phyloP scores from a whole-genome alignment of 2,329 filamentous ascomycete genomes.

The Monilinia vaccinii-corymbosi region DNA sequence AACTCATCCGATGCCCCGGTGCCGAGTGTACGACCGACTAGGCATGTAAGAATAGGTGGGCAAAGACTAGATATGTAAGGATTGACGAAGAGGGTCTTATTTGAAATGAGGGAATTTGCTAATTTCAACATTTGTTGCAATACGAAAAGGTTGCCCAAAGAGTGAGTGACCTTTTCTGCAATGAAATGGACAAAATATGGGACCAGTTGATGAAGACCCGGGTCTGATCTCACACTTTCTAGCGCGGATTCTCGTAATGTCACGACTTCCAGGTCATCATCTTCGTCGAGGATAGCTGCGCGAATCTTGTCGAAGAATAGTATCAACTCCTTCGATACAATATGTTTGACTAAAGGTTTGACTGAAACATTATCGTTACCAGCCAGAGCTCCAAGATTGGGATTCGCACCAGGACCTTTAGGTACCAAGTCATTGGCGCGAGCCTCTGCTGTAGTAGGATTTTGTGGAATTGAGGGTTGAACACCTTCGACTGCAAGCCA shows the following conservation, averaged over 20 bases:
- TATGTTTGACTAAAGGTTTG: constrained; percentile 89
- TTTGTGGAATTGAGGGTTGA: constrained; percentile 92
- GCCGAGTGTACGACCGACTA: constrained; percentile 65
- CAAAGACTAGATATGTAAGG: constrained; percentile 59
- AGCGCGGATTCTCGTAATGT: constrained; percentile 74
- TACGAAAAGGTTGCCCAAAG: constrained; percentile 80
- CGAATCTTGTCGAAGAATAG: constrained; percentile 97
- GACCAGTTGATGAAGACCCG: constrained; percentile 87
- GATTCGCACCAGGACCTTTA: constrained; percentile 83
- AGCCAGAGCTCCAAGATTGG: constrained; percentile 71
- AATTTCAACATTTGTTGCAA: constrained; percentile 90
- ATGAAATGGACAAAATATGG: constrained; percentile 97
- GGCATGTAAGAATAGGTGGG: constrained; percentile 82
- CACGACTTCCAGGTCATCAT: constrained; percentile 65
- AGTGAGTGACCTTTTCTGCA: constrained; percentile 90
- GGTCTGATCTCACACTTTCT: constrained; percentile 77
- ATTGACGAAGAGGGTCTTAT: constrained; percentile 65
- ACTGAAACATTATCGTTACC: constrained; percentile 77
- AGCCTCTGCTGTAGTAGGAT: constrained; percentile 79
- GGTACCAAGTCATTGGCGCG: constrained; percentile 77
- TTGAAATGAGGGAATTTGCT: constrained; percentile 73
- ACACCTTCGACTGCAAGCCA: constrained; percentile 98
- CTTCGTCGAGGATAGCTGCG: constrained; percentile 77
- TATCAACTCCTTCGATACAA: constrained; percentile 90
- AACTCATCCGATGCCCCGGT: constrained; percentile 43